phyloP scores from a whole-genome alignment of 2,329 filamentous ascomycete genomes.

The Phyllosticta citriasiana region DNA sequence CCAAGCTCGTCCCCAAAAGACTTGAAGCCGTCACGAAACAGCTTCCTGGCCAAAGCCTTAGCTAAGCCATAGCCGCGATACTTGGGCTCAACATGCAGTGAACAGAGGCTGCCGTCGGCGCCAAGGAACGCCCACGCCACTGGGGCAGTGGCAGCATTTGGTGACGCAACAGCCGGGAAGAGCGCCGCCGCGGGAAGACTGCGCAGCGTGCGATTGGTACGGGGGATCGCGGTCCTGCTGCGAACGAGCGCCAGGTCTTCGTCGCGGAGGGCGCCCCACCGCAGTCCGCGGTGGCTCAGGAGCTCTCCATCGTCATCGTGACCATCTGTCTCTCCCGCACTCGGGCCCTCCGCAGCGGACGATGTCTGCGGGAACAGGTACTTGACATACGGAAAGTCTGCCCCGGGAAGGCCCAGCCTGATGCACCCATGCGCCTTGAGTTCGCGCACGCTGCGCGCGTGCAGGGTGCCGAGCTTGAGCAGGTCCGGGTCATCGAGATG shows the following conservation, averaged over 20 bases:
- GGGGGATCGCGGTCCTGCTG: conserved; percentile 43
- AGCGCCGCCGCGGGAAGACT: conserved; percentile 31
- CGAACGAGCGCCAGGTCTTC: conserved; percentile 48
- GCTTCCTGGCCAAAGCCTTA: conserved; percentile 48
- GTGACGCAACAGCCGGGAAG: conserved; percentile 15
- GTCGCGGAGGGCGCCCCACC: conserved; percentile 45
- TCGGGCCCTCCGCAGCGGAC: too few species aligned
- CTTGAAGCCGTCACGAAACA: conserved; percentile 40
- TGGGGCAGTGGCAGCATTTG: conserved; percentile 26
- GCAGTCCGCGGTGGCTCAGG: conserved; percentile 38
- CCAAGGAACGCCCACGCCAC: conserved; percentile 58
- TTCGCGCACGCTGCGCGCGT: conserved; percentile 22
- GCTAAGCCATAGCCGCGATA: conserved; percentile 55
- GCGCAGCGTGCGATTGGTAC: conserved; percentile 39
- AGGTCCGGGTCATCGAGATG: conserved; percentile 25
- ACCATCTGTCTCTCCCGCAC: not conserved
- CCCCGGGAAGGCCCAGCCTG: conserved; percentile 22
- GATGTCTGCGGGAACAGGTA: conserved; percentile 41
- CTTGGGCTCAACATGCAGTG: conserved; percentile 49
- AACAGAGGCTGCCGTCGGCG: conserved; percentile 51
- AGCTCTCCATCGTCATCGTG: conserved; percentile 36
- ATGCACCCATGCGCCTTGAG: conserved; percentile 17
- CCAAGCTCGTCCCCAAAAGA: conserved; percentile 8
- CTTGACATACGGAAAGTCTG: conserved; percentile 36
- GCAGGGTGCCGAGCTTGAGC: conserved; percentile 36